Conservation (phyloP, 345 rosid species). For the Trapa bicornis region DNA sequence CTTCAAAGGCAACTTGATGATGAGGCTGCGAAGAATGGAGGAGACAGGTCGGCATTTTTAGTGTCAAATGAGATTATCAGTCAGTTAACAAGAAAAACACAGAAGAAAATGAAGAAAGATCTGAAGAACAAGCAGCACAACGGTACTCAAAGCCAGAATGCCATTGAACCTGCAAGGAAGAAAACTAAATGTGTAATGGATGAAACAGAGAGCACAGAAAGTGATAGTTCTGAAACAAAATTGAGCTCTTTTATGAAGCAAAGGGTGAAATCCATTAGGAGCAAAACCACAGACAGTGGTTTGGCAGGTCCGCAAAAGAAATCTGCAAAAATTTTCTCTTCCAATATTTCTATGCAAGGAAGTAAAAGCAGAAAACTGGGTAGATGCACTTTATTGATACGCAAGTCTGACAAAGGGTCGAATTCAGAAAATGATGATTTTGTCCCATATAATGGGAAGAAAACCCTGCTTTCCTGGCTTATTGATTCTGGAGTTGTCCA, state of each 20-base stretch:
- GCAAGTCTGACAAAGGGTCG: constrained; percentile 42
- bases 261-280: constrained; percentile 37
- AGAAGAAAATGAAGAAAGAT: constrained; percentile 52
- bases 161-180: constrained; percentile 21
- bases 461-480: constrained; percentile 83
- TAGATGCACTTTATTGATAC: constrained; percentile 70
- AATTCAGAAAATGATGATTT: constrained; percentile 53
- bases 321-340: not conserved
- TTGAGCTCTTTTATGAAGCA: constrained; percentile 49
- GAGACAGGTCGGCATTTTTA: constrained; percentile 34
- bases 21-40: constrained; percentile 24
- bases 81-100: constrained; percentile 53
- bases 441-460: constrained; percentile 64
- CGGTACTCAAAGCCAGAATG: constrained; percentile 25
- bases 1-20: constrained; percentile 55
- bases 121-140: constrained; percentile 39
- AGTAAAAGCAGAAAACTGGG: constrained; percentile 69
- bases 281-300: constrained; percentile 23
- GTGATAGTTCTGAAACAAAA: constrained; percentile 57
- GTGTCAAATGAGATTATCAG: constrained; percentile 62
- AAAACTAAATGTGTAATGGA: constrained; percentile 20
- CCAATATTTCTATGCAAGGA: constrained; percentile 26
- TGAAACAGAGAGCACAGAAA: constrained; percentile 35
- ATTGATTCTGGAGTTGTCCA: constrained; percentile 62
- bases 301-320: constrained; percentile 22